Conservation (phyloP, 2,329 filamentous ascomycete genomes). For the Macrophomina phaseolina region DNA sequence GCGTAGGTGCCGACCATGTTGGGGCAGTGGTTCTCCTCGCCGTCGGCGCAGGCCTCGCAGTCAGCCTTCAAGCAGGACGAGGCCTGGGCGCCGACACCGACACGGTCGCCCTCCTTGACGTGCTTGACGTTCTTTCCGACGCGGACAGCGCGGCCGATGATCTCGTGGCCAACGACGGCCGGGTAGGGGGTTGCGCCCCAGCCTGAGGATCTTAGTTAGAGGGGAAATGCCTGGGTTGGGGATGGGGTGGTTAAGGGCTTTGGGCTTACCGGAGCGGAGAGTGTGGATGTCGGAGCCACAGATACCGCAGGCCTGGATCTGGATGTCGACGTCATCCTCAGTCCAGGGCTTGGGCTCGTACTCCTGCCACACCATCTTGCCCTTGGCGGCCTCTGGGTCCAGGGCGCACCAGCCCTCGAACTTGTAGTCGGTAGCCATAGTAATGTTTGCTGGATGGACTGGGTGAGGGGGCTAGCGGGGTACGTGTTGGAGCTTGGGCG, state of each 20-base stretch:
- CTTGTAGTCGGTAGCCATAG: constrained; percentile 48
- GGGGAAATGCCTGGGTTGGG: not conserved
- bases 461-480: not conserved
- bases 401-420: constrained; percentile 65
- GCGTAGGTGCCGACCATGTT: constrained; percentile 65
- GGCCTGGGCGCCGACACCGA: constrained; percentile 59
- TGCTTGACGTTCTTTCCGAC: constrained; percentile 43
- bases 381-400: constrained; percentile 54
- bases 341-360: constrained; percentile 52
- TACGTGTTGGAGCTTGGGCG: not conserved
- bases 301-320: constrained; percentile 48
- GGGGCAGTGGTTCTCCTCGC: constrained; percentile 51
- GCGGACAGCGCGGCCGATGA: constrained; percentile 47
- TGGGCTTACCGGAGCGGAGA: constrained; percentile 19
- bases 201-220: constrained; percentile 47
- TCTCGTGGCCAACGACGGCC: constrained; percentile 50
- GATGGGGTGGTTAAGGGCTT: no score
- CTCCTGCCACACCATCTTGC: constrained; percentile 61
- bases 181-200: constrained; percentile 54
- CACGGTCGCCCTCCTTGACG: constrained; percentile 66
- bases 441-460: not conserved
- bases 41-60: constrained; percentile 60
- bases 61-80: constrained; percentile 53
- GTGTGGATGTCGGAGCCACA: constrained; percentile 33
- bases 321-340: constrained; percentile 48